Evolutionary conservation across 306 rosid species (phyloP).

Genomic region (Morella rubra): DNA sequence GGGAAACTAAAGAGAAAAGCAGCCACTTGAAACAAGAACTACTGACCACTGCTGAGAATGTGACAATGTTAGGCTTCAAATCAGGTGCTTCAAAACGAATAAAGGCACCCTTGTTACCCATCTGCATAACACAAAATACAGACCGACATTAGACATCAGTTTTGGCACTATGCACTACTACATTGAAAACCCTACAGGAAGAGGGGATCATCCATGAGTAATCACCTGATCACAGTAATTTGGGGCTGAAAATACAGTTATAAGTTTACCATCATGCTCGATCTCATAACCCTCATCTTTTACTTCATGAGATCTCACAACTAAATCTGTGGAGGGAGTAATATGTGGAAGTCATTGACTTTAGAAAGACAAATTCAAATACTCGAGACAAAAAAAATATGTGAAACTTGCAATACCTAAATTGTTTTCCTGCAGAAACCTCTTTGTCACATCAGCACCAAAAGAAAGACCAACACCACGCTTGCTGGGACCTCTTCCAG

Average conservation of each 20-base stretch:
- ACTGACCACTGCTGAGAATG: conserved; percentile 93
- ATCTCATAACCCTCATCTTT: conserved; percentile 98
- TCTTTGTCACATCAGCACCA: conserved; percentile 87
- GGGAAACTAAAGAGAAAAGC: neutral
- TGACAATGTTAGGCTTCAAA: conserved; percentile 79
- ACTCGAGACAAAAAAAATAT: conserved; percentile 11
- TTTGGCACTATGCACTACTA: neutral
- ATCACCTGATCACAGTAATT: conserved; percentile 99
- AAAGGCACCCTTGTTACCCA: conserved; percentile 99
- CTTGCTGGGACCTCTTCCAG: conserved; percentile 98
- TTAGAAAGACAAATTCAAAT: conserved; percentile 12
- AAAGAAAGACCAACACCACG: conserved; percentile 98
- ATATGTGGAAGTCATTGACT: conserved; percentile 20
- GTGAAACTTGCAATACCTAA: conserved; percentile 50
- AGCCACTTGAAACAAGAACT: conserved; percentile 18
- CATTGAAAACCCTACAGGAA: neutral
- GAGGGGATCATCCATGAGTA: neutral
- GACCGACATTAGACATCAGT: neutral
- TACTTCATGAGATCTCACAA: conserved; percentile 99
- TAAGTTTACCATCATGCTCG: conserved; percentile 96
- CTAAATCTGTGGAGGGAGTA: conserved; percentile 61
- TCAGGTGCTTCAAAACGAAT: conserved; percentile 92
- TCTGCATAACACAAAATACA: conserved; percentile 54
- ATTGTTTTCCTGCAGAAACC: conserved; percentile 82
- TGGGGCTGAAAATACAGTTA: conserved; percentile 98